Evolutionary conservation across 768 basidiomycete genomes (phyloP), one percentile per base, ranked within the genome.

Genomic region (Termitomyces sp.): DNA sequence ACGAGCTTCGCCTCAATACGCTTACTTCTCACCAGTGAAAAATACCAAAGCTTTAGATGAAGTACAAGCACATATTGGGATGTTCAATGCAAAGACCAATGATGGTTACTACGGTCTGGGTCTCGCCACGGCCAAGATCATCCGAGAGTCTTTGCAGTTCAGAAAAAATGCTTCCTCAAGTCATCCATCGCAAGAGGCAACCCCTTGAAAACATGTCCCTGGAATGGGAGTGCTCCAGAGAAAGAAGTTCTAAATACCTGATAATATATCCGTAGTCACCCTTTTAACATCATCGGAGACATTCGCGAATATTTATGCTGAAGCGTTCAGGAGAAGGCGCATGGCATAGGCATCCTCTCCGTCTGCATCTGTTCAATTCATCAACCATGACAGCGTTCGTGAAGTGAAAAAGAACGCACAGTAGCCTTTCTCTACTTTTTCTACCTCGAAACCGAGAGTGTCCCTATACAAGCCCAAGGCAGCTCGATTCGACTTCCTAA

Each of bases 341-440:
- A 97, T 97, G 2, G 91, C 87, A 68, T 93, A 95, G 22, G 95
- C 95, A 61, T 95, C 93, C 73, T 97, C 94, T 4, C 94, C 94
- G 67, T 97, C 94, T 3, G 93, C 95, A 74, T 96, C 94, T 96
- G 69, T 37, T 44, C 44, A 53, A 8, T 8, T 13, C 20, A 20
- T 24, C 30, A 30, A 12, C 13, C 11, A 50, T 9, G 37, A 24
- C 44, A 59, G 44, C 15, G 8, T 20, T 36, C 8, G 33, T 34
- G 20, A 22, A 49, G n/a, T 53, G 39, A 16, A 48, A 16, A 16
- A 50, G 31, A 16, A 70, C 77, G 60, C 70, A 95, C 95, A 99
- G 65, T 99, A 98, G 65, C 84, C 86, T 72, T 93, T 92, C 71
- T 98, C 96, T 58, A 95, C 86, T 49, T 83, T 85, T 63, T 90